Evolutionary conservation across 176 grass and related monocot genomes (phyloP), one percentile per base, ranked within the genome.

Genomic region (Aegilops longissima): DNA sequence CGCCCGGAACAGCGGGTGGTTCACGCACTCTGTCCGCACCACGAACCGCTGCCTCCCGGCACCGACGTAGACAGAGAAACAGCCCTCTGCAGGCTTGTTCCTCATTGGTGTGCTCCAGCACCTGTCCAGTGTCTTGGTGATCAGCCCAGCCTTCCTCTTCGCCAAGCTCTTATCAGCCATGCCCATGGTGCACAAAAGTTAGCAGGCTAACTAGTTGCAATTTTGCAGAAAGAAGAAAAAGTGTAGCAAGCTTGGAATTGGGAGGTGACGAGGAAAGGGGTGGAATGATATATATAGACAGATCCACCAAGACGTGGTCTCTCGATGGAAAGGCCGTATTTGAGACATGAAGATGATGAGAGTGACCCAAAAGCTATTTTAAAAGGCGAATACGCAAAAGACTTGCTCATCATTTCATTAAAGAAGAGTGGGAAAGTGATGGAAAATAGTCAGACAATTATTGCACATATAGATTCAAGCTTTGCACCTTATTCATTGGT

Each of bases 31-130:
- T 10, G 81, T 94, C 34, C 84, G 87, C 36, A 94, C 81, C 29
- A 85, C 31, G 81, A 91, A 94, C 9, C 89, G 89, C 72, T 87
- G 84, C 81, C 84, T 76, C 17, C 31, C 65, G 1, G 78, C 66
- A 45, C 92, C 92, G 39, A 94, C 82, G 82, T 74, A 69, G 77
- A 94, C 92, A 29, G 89, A 49, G 72, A 91, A 76, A 87, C 87
- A 82, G 0, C 92, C 92, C 77, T 73, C 73, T 1, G 79, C 39
- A 9, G 77, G 68, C 71, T 51, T 36, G 63, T 30, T 12, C 39
- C 39, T 47, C n/a, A 4, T 7, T 20, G 70, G 71, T n/a, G 8
- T 49, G 29, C 68, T 84, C 69, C 77, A 87, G 78, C 92, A 91
- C 73, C 90, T 80, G 45, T 80, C 84, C 78, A 94, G 40, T 8